Conservation (phyloP, 805 yeast genomes). For the Maudiozyma bulderi region DNA sequence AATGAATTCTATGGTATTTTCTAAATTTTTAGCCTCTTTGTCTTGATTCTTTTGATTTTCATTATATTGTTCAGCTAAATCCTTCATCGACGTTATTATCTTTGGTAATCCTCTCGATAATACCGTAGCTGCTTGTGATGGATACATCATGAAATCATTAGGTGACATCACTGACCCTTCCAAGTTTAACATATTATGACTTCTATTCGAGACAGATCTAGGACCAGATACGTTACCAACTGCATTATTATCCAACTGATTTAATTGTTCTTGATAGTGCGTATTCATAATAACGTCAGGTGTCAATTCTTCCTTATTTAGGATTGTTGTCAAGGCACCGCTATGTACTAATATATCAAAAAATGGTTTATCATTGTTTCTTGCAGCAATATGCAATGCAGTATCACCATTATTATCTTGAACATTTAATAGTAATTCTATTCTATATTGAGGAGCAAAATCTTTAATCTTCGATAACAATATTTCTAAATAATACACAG, state of each 20-base stretch:
- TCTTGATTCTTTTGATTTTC: slow-evolving; percentile 38
- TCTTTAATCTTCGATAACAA: slow-evolving; percentile 65
- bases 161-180: slow-evolving; percentile 16
- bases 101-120: slow-evolving; percentile 23
- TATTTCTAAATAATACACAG: slow-evolving; percentile 72
- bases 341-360: slow-evolving; percentile 19
- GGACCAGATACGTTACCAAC: not conserved
- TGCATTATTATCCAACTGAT: slow-evolving; percentile 1
- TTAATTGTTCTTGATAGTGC: slow-evolving; percentile 22
- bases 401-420: slow-evolving; percentile 81
- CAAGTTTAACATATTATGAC: slow-evolving; percentile 37
- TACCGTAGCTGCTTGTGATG: slow-evolving; percentile 27
- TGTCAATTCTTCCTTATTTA: slow-evolving; percentile 30
- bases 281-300: slow-evolving; percentile 29
- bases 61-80: slow-evolving; percentile 46
- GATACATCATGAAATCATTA: slow-evolving; percentile 20
- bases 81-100: slow-evolving; percentile 24
- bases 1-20: slow-evolving; percentile 18
- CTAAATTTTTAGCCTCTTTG: slow-evolving; percentile 30
- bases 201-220: slow-evolving; percentile 29
- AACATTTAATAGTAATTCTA: slow-evolving; percentile 47
- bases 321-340: slow-evolving; percentile 37
- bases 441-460: slow-evolving; percentile 49
- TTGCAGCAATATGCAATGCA: slow-evolving; percentile 76
- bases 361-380: slow-evolving; percentile 50